Conservation (phyloP, 805 yeast species). For the Pichia nanzhaoensis region DNA sequence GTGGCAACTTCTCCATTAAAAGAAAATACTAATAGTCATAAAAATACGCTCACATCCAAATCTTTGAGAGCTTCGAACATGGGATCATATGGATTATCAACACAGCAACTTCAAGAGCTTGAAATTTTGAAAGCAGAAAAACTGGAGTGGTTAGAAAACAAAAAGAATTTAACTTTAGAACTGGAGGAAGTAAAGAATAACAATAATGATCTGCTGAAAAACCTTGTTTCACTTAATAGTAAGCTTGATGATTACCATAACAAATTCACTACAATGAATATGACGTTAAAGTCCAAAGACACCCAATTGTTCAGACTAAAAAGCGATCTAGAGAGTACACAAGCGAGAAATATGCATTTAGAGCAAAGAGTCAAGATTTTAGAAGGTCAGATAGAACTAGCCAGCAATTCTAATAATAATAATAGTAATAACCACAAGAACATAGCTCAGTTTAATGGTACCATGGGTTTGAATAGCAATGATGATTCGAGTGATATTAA, state of each 20-base stretch:
- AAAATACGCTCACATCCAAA: constrained; percentile 26
- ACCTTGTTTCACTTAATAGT: constrained; percentile 29
- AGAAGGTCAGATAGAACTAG: constrained; percentile 11
- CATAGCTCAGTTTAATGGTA: not conserved
- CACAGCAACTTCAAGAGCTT: constrained; percentile 39
- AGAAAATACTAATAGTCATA: constrained; percentile 14
- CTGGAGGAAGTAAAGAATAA: constrained; percentile 26
- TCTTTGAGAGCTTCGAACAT: constrained; percentile 19
- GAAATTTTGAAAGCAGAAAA: constrained; percentile 49
- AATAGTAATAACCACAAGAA: constrained; percentile 4
- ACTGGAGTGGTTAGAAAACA: constrained; percentile 37
- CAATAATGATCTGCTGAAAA: constrained; percentile 28
- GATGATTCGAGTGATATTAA: constrained; percentile 23
- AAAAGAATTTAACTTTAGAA: constrained; percentile 25
- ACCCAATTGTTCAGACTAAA: constrained; percentile 55
- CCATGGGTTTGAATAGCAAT: no score
- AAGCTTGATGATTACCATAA: constrained; percentile 39
- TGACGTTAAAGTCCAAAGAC: constrained; percentile 59
- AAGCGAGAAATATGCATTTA: constrained; percentile 35
- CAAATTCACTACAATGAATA: constrained; percentile 43
- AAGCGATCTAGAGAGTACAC: constrained; percentile 56
- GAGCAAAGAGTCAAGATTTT: constrained; percentile 19
- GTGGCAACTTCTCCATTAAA: constrained; percentile 67
- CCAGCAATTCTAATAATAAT: not conserved
- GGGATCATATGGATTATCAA: constrained; percentile 5